These are phyloP conservation scores for Stachybotrys echinatus DNA, from an alignment of 2,329 filamentous ascomycete genomes.

Conservation along the genomic window DNA sequence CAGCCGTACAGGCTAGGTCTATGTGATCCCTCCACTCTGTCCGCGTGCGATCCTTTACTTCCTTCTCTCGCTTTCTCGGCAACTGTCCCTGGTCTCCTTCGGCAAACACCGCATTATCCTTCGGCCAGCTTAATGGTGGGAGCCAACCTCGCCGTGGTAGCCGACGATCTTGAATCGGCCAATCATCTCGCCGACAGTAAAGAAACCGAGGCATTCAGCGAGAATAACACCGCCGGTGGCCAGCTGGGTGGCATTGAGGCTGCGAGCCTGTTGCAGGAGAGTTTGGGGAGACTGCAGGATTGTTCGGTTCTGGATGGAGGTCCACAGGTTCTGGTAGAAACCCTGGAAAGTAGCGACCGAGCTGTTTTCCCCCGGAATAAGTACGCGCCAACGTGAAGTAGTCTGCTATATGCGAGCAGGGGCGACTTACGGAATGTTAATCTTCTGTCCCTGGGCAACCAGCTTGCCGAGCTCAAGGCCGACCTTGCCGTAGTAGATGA, in stretches of 20 bases:
- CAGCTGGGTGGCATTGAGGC: constrained; percentile 66
- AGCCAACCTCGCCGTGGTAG: constrained; percentile 68
- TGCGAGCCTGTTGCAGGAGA: constrained; percentile 55
- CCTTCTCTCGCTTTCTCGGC: not conserved
- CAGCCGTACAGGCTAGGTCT: not conserved
- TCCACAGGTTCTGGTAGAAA: constrained; percentile 74
- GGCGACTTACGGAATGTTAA: constrained; percentile 82
- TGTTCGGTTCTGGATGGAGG: constrained; percentile 61
- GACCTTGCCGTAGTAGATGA: constrained; percentile 89
- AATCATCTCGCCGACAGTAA: constrained; percentile 95
- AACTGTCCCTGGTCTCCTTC: not conserved
- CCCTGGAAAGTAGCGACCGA: constrained; percentile 76
- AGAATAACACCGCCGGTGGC: constrained; percentile 69
- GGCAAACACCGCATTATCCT: not conserved
- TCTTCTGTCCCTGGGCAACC: constrained; percentile 81
- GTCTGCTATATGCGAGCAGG: constrained; percentile 6
- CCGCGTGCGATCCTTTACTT: not conserved
- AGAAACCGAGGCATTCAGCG: constrained; percentile 92
- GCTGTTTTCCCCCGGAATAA: constrained; percentile 41
- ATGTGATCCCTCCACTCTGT: not conserved
- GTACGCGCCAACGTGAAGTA: constrained; percentile 5
- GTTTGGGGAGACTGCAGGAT: constrained; percentile 52
- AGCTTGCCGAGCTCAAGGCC: constrained; percentile 82
- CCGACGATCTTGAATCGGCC: constrained; percentile 93
- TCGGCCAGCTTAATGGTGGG: constrained; percentile 47